phyloP scores from a whole-genome alignment of 1,139 yeast genomes.

The Diutina mesorugosa region DNA sequence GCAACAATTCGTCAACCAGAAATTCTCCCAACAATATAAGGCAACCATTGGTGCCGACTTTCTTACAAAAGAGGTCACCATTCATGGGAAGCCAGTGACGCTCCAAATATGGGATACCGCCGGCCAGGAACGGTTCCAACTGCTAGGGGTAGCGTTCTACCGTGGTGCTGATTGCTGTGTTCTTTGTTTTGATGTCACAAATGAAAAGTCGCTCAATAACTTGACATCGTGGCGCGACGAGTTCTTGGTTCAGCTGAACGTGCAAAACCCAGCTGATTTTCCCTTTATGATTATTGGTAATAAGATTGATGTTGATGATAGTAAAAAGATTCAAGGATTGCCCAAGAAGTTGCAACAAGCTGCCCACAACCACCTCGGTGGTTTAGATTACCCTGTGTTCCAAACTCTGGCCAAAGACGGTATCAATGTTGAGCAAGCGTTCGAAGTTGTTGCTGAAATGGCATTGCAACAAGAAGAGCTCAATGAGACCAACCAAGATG shows the following conservation, averaged over 20 bases:
- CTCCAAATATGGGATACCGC: conserved; percentile 98
- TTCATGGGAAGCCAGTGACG: conserved; percentile 72
- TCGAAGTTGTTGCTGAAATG: conserved; percentile 90
- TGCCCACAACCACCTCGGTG: conserved; percentile 70
- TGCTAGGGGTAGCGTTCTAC: conserved; percentile 93
- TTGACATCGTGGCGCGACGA: conserved; percentile 92
- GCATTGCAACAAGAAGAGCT: conserved; percentile 87
- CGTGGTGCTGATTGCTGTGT: conserved; percentile 99
- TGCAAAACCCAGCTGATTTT: conserved; percentile 85
- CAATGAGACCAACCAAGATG: conserved; percentile 76
- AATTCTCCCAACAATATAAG: conserved; percentile 90
- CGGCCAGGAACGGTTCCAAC: conserved; percentile 95
- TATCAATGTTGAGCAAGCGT: conserved; percentile 87
- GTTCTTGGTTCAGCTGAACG: conserved; percentile 85
- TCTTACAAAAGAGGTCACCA: conserved; percentile 53
- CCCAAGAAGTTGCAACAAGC: conserved; percentile 77
- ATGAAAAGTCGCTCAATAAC: conserved; percentile 83
- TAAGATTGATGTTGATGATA: conserved; percentile 89
- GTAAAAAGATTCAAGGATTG: conserved; percentile 65
- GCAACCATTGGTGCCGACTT: conserved; percentile 76
- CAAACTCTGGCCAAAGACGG: conserved; percentile 94
- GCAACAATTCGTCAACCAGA: conserved; percentile 92
- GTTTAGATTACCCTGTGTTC: conserved; percentile 71
- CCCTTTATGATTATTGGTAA: conserved; percentile 93
- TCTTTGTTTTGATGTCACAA: conserved; percentile 86